Evolutionary conservation across 2,329 filamentous ascomycete genomes (phyloP).

Genomic region (Metarhizium album): DNA sequence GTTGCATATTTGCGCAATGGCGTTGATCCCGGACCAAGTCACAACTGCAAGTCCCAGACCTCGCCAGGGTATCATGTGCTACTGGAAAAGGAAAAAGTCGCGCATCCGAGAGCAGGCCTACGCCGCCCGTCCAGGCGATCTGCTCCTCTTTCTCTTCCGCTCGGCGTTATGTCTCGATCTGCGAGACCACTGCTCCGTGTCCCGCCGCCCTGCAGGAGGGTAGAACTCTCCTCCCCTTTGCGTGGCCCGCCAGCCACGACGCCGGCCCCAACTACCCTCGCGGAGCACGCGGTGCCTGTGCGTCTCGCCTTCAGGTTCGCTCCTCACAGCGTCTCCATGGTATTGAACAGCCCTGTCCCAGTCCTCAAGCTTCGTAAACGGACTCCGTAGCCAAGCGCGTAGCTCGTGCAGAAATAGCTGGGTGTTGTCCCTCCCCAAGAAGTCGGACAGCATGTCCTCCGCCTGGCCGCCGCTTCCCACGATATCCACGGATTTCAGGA

Average conservation of each 20-base stretch:
- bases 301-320: background rate
- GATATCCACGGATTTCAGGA: slow-evolving; percentile 73
- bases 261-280: background rate
- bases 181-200: background rate
- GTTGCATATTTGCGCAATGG: too few species aligned
- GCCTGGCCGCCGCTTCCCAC: slow-evolving; percentile 70
- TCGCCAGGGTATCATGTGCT: slow-evolving; percentile 3
- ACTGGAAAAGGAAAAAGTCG: background rate
- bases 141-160: background rate
- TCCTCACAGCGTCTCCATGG: slow-evolving; percentile 5
- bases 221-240: slow-evolving; percentile 19
- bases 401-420: slow-evolving; percentile 77
- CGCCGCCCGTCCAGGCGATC: background rate
- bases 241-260: background rate
- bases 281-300: background rate
- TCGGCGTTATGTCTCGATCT: background rate
- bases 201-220: slow-evolving; percentile 9
- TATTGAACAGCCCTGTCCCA: slow-evolving; percentile 83
- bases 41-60: too few species aligned
- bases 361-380: slow-evolving; percentile 56
- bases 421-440: slow-evolving; percentile 63
- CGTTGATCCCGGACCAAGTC: too few species aligned
- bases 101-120: background rate
- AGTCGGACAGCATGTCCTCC: slow-evolving; percentile 68
- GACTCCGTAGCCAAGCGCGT: slow-evolving; percentile 71